phyloP scores from a whole-genome alignment of 169 alveolate species.

The Ichthyophthirius multifiliis region DNA sequence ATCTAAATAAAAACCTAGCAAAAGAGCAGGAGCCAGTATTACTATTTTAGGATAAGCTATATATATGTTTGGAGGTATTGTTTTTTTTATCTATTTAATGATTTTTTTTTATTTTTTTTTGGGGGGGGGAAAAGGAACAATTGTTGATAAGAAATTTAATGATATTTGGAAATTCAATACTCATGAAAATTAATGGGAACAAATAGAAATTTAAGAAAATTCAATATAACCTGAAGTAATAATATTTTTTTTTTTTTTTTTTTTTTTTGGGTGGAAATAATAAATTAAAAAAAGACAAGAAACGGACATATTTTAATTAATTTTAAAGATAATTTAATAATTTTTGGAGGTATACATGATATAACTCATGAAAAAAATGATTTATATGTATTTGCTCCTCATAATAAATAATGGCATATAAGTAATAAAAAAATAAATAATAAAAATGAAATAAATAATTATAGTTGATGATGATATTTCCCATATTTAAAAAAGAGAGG shows the following conservation, averaged over 20 bases:
- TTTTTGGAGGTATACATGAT: conserved; percentile 23
- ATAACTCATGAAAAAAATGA: conserved; percentile 7
- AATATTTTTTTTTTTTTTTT: no score
- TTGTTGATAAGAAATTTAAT: not conserved
- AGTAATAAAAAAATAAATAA: not conserved
- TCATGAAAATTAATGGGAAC: no score
- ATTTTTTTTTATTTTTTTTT: no score
- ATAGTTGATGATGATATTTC: not conserved
- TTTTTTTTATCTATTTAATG: no score
- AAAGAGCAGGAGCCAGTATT: not conserved
- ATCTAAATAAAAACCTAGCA: not conserved
- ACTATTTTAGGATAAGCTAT: not conserved
- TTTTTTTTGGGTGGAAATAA: no score
- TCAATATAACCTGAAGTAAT: no score
- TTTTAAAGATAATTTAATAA: not conserved
- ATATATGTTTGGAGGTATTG: not conserved
- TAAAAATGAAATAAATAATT: not conserved
- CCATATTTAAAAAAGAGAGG: not conserved
- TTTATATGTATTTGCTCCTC: not conserved
- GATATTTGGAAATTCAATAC: not conserved
- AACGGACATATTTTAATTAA: conserved; percentile 1
- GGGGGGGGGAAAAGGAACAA: no score
- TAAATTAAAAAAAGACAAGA: not conserved
- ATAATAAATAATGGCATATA: not conserved
- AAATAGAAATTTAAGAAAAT: no score